These are phyloP conservation scores for Leccinum truebloodii DNA, from an alignment of 768 basidiomycete species.

Conservation along the genomic window DNA sequence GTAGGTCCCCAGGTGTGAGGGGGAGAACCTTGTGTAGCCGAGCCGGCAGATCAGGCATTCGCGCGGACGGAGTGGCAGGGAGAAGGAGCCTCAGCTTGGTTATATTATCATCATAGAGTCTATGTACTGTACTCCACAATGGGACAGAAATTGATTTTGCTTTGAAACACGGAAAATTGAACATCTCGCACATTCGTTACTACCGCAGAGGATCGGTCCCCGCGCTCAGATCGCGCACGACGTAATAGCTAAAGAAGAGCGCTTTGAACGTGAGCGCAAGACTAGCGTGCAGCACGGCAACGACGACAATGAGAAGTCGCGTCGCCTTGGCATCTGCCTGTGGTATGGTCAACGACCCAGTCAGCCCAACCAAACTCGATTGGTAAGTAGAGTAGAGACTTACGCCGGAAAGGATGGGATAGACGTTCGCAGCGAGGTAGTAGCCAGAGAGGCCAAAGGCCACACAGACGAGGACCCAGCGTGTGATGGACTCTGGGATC, in stretches of 20 bases:
- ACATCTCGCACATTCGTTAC: background rate
- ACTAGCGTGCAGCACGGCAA: conserved; percentile 73
- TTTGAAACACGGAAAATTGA: background rate
- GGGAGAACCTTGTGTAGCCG: no score
- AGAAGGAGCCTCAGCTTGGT: accelerated
- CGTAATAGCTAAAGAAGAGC: conserved; percentile 65
- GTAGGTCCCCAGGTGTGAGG: no score
- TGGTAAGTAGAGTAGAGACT: conserved; percentile 29
- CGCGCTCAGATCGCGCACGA: conserved; percentile 40
- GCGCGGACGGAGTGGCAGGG: no score
- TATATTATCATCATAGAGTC: no score
- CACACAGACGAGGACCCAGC: conserved; percentile 75
- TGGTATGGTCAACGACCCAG: background rate
- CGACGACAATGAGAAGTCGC: conserved; percentile 75
- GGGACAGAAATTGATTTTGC: no score
- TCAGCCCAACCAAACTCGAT: background rate
- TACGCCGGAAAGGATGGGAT: conserved; percentile 85
- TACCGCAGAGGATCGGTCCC: conserved; percentile 24
- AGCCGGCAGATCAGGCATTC: no score
- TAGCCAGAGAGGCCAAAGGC: conserved; percentile 83
- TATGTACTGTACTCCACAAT: no score
- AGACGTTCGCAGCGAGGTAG: conserved; percentile 83
- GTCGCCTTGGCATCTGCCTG: conserved; percentile 88
- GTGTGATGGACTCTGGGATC: conserved; percentile 77
- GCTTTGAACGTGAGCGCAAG: conserved; percentile 83